Evolutionary conservation across 2,329 filamentous ascomycete genomes (phyloP), one percentile per base, ranked within the genome.

Genomic region (Aspergillus glaucus): DNA sequence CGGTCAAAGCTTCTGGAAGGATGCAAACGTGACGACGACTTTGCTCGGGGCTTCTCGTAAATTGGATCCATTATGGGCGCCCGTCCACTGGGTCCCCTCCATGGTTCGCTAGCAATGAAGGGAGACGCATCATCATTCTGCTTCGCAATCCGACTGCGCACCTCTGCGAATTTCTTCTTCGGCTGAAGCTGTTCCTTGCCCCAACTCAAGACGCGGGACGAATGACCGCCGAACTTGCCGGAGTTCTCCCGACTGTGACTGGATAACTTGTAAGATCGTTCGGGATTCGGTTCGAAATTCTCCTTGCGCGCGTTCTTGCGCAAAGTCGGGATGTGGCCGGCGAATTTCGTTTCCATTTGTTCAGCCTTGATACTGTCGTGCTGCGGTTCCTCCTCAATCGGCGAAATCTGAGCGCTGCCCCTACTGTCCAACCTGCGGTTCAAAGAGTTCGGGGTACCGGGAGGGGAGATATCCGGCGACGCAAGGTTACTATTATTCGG

Each of bases 71-170:
- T 78, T 48, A 88, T 75, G 32, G 79, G 74, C 39, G 77, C 77
- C 55, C 86, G 80, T 24, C 87, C 87, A 62, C 83, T 88, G 34
- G 82, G 81, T 15, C 86, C 86, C 58, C 83, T 84, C 87, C 87
- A 90, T 49, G 82, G 73, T 46, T 74, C 69, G 40, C 67, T 67
- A 41, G 61, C 50, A 36, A 55, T 76, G 4, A 82, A 81, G 19
- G 76, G 45, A 62, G 48, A 43, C 6, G 45, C 41, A 30, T 56
- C 30, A 37, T 52, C 48, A 26, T 72, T 22, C 76, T 40, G 37
- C 19, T 72, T 46, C 73, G 67, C 52, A 58, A 63, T 56, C 42
- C 59, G 62, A 44, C 56, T 60, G 55, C 64, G 62, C 34, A 55
- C 61, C 53, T 65, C 64, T 30, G 60, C 58, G 43, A 58, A 53